Evolutionary conservation across 2,329 filamentous ascomycete species (phyloP).

Genomic region (Fusarium longipes): DNA sequence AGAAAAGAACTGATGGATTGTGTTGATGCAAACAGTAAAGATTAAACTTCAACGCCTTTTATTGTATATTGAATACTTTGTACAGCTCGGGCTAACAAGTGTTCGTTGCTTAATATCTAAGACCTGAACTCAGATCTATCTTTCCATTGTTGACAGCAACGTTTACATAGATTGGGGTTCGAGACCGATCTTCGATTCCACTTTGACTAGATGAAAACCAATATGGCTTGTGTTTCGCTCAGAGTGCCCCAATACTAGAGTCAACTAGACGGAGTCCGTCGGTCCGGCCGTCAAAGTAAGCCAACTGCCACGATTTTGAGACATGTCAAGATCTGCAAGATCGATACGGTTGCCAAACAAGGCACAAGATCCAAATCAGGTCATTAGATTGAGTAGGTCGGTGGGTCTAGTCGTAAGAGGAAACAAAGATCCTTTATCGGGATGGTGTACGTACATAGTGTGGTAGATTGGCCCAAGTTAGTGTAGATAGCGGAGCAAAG

Average conservation of each 20-base stretch:
- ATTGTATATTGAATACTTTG: not conserved
- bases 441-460: too few species aligned
- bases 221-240: too few species aligned
- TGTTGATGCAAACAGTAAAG: not conserved
- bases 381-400: not conserved
- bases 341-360: not conserved
- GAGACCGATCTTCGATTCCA: not conserved
- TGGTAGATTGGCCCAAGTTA: too few species aligned
- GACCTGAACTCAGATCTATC: not conserved
- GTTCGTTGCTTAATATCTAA: not conserved
- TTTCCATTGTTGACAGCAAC: too few species aligned
- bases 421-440: not conserved
- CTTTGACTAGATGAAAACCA: rapidly evolving
- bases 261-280: not conserved
- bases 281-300: not conserved
- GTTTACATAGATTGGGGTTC: not conserved
- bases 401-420: not conserved
- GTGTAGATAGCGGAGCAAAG: too few species aligned
- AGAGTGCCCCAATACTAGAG: not conserved
- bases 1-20: not conserved
- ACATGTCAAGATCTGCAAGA: too few species aligned
- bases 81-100: not conserved
- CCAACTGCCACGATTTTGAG: not conserved
- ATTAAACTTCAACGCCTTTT: not conserved
- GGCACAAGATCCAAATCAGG: not conserved